phyloP scores from a whole-genome alignment of 441 rosid genomes.

The Euphorbia neoarborescens region DNA sequence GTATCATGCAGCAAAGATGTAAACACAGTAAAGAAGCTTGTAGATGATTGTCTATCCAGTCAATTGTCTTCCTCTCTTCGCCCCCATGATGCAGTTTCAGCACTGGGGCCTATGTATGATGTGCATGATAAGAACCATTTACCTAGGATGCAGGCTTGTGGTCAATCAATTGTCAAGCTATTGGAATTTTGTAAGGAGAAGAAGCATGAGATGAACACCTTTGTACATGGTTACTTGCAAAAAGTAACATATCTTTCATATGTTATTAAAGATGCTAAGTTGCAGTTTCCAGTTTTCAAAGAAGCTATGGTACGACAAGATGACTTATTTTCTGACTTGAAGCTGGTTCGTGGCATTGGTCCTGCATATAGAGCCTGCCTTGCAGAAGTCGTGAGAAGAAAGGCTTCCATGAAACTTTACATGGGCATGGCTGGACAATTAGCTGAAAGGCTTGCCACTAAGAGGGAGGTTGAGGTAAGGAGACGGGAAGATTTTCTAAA shows the following conservation, averaged over 20 bases:
- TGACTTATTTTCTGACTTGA: slow-evolving; percentile 59
- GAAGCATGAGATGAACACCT: slow-evolving; percentile 84
- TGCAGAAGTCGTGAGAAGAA: slow-evolving; percentile 92
- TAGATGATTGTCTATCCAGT: slow-evolving; percentile 80
- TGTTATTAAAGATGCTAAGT: slow-evolving; percentile 72
- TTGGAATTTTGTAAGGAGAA: slow-evolving; percentile 60
- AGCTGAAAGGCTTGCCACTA: slow-evolving; percentile 90
- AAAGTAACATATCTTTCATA: slow-evolving; percentile 58
- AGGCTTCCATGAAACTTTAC: slow-evolving; percentile 88
- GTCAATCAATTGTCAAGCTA: slow-evolving; percentile 48
- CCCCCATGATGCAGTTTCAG: slow-evolving; percentile 98
- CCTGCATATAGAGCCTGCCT: slow-evolving; percentile 97
- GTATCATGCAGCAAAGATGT: slow-evolving; percentile 85
- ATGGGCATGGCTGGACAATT: slow-evolving; percentile 98
- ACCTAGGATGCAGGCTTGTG: slow-evolving; percentile 72
- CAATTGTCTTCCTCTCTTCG: slow-evolving; percentile 81
- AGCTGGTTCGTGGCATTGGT: slow-evolving; percentile 70
- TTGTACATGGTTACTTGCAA: slow-evolving; percentile 81
- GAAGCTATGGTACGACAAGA: slow-evolving; percentile 91
- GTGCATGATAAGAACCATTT: slow-evolving; percentile 88
- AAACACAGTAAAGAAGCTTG: slow-evolving; percentile 83
- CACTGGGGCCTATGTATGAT: slow-evolving; percentile 97
- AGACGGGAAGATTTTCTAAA: slow-evolving; percentile 82
- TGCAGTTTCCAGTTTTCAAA: slow-evolving; percentile 89
- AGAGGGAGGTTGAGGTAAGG: slow-evolving; percentile 80